Conservation (phyloP, 805 yeast genomes). For the Wickerhamiella hasegawae region DNA sequence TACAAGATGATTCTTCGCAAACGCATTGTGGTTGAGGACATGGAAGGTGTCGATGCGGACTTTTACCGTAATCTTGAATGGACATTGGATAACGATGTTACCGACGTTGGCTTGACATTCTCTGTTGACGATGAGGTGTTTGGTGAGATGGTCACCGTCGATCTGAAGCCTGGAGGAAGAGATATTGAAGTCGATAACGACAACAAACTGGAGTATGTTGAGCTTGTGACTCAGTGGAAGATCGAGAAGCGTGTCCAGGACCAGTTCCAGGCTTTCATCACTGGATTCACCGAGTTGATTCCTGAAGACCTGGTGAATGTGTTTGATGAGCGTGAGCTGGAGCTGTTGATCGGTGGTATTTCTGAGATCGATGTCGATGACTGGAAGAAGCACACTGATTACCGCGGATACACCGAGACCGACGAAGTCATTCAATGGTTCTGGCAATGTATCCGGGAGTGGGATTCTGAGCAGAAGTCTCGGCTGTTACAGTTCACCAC, state of each 20-base stretch:
- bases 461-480: constrained; percentile 96
- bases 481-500: constrained; percentile 93
- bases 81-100: constrained; percentile 90
- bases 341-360: constrained; percentile 91
- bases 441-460: constrained; percentile 83
- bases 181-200: constrained; percentile 87
- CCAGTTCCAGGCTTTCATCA: constrained; percentile 91
- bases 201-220: constrained; percentile 89
- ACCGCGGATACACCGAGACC: constrained; percentile 91
- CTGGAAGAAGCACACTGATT: constrained; percentile 98
- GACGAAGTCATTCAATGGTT: constrained; percentile 98
- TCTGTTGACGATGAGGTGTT: constrained; percentile 78
- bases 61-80: constrained; percentile 88
- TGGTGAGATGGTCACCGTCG: constrained; percentile 81
- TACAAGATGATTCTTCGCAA: constrained; percentile 95
- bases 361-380: constrained; percentile 97
- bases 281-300: constrained; percentile 92
- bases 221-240: constrained; percentile 89
- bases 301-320: constrained; percentile 95
- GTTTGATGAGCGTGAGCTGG: constrained; percentile 94
- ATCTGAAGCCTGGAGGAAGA: constrained; percentile 76
- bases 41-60: constrained; percentile 98
- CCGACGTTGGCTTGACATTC: constrained; percentile 77
- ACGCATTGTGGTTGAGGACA: constrained; percentile 86
- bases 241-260: constrained; percentile 84